phyloP scores from a whole-genome alignment of 371 early-diverging fungal genomes.

The Circinella minor region DNA sequence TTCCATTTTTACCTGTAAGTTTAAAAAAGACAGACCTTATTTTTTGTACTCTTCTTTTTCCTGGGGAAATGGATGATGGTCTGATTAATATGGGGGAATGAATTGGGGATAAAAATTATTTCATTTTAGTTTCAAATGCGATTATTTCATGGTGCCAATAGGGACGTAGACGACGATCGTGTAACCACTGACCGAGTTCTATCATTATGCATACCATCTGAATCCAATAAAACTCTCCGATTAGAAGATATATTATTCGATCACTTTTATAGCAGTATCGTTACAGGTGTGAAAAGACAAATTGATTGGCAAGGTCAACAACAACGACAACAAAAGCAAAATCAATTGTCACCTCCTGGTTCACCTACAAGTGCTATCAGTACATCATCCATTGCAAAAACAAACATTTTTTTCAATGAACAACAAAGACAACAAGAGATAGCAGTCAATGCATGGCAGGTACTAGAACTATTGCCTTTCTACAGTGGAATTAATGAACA shows the following conservation, averaged over 20 bases:
- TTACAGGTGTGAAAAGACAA: conserved; percentile 39
- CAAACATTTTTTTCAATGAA: neutral
- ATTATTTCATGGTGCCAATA: conserved; percentile 59
- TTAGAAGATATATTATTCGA: conserved; percentile 34
- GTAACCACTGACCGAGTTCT: conserved; percentile 63
- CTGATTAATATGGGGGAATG: neutral
- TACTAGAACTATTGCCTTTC: conserved; percentile 61
- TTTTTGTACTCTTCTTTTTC: too few relatives aligned
- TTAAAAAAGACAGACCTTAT: too few relatives aligned
- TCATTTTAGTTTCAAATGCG: conserved; percentile 46
- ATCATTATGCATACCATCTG: conserved; percentile 48
- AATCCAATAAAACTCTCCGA: conserved; percentile 12
- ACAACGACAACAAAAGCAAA: too few relatives aligned
- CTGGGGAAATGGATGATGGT: neutral
- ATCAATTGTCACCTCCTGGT: conserved; percentile 1
- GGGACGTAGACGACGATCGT: conserved; percentile 57
- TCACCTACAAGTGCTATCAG: conserved; percentile 14
- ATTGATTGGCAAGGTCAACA: conserved; percentile 22
- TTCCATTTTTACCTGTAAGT: conserved; percentile 61
- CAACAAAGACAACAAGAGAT: conserved; percentile 21
- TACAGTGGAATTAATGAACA: conserved; percentile 63
- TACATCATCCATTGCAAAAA: conserved; percentile 16
- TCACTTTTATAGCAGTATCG: conserved; percentile 39
- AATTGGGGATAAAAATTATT: neutral
- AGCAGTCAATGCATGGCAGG: conserved; percentile 64